These are phyloP conservation scores for Elymus sibiricus DNA, from an alignment of 176 grass and related monocot genomes.

Conservation along the genomic window DNA sequence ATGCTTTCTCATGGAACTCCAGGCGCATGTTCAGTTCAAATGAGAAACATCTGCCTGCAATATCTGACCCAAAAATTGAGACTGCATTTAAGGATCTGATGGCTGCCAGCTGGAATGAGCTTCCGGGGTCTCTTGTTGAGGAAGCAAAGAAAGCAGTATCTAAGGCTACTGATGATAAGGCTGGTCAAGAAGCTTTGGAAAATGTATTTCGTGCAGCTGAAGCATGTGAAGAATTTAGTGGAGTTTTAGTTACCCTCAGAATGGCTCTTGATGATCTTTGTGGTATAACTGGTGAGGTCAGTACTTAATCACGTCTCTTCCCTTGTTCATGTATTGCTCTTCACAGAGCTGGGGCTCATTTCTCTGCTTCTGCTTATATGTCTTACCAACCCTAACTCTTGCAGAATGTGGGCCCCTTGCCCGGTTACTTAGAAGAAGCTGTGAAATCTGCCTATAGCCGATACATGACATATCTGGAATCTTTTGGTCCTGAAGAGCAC, in stretches of 20 bases:
- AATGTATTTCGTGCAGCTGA: conserved; percentile 81
- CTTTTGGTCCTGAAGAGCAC: conserved; percentile 74
- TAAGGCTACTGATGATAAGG: conserved; percentile 67
- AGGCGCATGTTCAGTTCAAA: conserved; percentile 66
- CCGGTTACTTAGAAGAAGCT: conserved; percentile 82
- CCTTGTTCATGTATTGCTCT: neutral
- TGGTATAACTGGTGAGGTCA: conserved; percentile 83
- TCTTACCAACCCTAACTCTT: conserved; percentile 25
- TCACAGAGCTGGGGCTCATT: neutral
- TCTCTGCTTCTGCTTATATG: neutral
- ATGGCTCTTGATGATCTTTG: conserved; percentile 97
- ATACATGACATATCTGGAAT: conserved; percentile 79
- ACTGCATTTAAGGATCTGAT: conserved; percentile 92
- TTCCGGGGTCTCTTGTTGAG: conserved; percentile 57
- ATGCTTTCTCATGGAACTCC: conserved; percentile 42
- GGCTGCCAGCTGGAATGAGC: conserved; percentile 82
- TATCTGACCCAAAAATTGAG: conserved; percentile 76
- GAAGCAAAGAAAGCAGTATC: conserved; percentile 80
- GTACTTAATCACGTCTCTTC: conserved; percentile 25
- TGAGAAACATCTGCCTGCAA: conserved; percentile 60
- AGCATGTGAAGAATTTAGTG: conserved; percentile 82
- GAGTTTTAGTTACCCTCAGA: conserved; percentile 74
- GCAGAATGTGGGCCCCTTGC: conserved; percentile 77
- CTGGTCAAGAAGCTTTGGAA: conserved; percentile 66
- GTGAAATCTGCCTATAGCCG: conserved; percentile 72